phyloP scores from a whole-genome alignment of 179 eudicot genomes.

The Silene noctiflora region DNA sequence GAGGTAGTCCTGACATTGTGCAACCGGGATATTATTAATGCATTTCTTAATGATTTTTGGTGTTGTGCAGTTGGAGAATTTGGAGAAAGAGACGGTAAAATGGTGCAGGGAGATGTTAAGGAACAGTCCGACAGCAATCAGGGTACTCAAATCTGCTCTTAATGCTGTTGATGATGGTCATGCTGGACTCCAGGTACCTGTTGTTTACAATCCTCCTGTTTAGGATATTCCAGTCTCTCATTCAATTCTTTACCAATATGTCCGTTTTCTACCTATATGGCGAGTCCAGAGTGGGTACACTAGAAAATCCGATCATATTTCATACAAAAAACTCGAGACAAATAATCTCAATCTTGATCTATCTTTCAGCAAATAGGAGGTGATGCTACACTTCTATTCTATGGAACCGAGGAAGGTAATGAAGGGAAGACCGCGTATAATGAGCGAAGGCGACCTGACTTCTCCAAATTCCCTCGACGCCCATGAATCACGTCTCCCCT shows the following conservation, averaged over 20 bases:
- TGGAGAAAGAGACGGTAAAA: constrained; percentile 84
- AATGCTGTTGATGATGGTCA: constrained; percentile 96
- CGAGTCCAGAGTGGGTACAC: too few species aligned
- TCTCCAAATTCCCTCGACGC: constrained; percentile 67
- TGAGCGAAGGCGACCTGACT: constrained; percentile 67
- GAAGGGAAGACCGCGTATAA: constrained; percentile 81
- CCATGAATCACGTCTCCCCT: constrained; percentile 37
- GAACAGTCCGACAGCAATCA: constrained; percentile 91
- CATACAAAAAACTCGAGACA: too few species aligned
- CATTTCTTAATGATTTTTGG: neutral
- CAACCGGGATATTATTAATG: neutral
- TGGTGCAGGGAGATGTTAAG: constrained; percentile 90
- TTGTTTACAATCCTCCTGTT: neutral
- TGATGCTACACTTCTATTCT: constrained; percentile 74
- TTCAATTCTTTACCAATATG: too few species aligned
- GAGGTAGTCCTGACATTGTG: neutral
- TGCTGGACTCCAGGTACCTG: constrained; percentile 87
- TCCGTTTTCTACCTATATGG: too few species aligned
- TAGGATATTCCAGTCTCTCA: too few species aligned
- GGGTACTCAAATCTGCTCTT: constrained; percentile 77
- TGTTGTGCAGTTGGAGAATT: constrained; percentile 57
- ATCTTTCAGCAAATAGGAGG: constrained; percentile 62
- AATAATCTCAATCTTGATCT: too few species aligned
- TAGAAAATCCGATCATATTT: neutral
- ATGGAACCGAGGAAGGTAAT: constrained; percentile 82